Evolutionary conservation across 495 filamentous ascomycete species (phyloP).

Genomic region (Niebla homalea): DNA sequence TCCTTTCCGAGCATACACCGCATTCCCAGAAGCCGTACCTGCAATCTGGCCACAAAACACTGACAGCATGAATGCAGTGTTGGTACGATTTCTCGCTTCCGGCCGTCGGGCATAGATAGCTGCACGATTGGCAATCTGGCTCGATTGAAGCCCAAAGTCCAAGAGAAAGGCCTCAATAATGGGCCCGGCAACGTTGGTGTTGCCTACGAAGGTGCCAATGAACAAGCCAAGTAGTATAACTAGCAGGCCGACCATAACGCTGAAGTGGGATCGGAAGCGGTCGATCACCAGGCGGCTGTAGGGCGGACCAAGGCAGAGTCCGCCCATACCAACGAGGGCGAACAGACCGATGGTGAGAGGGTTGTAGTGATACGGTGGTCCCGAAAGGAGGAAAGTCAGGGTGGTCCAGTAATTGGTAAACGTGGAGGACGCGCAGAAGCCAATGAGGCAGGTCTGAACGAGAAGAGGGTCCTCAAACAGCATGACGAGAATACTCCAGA

Average conservation of each 20-base stretch:
- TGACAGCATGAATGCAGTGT: slow-evolving; percentile 71
- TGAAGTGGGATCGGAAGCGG: slow-evolving; percentile 49
- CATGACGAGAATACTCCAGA: slow-evolving; percentile 49
- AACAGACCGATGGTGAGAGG: slow-evolving; percentile 63
- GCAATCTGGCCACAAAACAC: slow-evolving; percentile 64
- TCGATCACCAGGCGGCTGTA: slow-evolving; percentile 63
- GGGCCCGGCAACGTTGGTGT: slow-evolving; percentile 54
- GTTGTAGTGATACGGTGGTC: slow-evolving; percentile 52
- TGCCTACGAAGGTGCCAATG: slow-evolving; percentile 53
- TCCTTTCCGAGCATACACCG: slow-evolving; percentile 52
- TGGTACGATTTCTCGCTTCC: slow-evolving; percentile 60
- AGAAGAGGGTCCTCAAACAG: slow-evolving; percentile 51
- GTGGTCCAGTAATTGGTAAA: slow-evolving; percentile 78
- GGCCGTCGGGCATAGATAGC: slow-evolving; percentile 61
- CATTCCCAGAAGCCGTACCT: slow-evolving; percentile 61
- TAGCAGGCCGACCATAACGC: slow-evolving; percentile 46
- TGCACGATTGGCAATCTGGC: slow-evolving; percentile 61
- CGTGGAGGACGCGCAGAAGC: slow-evolving; percentile 39
- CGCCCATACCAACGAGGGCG: slow-evolving; percentile 58
- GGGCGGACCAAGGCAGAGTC: slow-evolving; percentile 51
- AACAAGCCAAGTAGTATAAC: slow-evolving; percentile 48
- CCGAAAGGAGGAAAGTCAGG: slow-evolving; percentile 62
- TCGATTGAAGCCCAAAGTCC: slow-evolving; percentile 62
- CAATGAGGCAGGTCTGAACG: slow-evolving; percentile 49
- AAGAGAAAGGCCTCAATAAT: slow-evolving; percentile 59